phyloP scores from a whole-genome alignment of 2,329 filamentous ascomycete species.

The Ophiocordyceps sinensis region DNA sequence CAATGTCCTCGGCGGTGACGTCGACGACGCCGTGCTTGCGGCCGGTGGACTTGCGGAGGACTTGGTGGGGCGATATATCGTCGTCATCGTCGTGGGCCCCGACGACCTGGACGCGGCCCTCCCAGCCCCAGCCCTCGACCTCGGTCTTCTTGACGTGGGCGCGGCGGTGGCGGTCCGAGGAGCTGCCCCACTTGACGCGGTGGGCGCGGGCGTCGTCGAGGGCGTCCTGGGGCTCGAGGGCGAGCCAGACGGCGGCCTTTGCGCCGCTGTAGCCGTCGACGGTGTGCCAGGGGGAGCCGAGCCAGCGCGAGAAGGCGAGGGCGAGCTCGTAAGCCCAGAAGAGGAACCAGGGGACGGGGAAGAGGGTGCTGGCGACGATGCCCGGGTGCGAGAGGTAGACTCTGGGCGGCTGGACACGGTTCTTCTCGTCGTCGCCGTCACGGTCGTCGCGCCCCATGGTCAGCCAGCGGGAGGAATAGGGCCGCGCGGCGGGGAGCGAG shows the following conservation, averaged over 20 bases:
- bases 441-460: slow-evolving; percentile 11
- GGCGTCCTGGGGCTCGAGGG: slow-evolving; percentile 49
- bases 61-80: slow-evolving; percentile 13
- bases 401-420: slow-evolving; percentile 31
- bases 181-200: slow-evolving; percentile 71
- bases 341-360: slow-evolving; percentile 58
- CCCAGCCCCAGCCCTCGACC: slow-evolving; percentile 73
- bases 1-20: slow-evolving; percentile 44
- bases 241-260: slow-evolving; percentile 62
- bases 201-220: slow-evolving; percentile 41
- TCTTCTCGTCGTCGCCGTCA: neutral
- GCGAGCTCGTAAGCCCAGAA: slow-evolving; percentile 52
- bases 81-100: slow-evolving; percentile 26
- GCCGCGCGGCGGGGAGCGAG: slow-evolving; percentile 46
- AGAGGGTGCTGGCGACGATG: slow-evolving; percentile 67
- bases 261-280: slow-evolving; percentile 66
- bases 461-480: slow-evolving; percentile 44
- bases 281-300: slow-evolving; percentile 83
- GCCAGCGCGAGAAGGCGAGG: slow-evolving; percentile 57
- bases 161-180: slow-evolving; percentile 42
- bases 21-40: slow-evolving; percentile 44
- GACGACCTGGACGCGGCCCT: slow-evolving; percentile 38
- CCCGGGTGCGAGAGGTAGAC: slow-evolving; percentile 79
- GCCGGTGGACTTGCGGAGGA: slow-evolving; percentile 36
- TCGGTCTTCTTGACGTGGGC: slow-evolving; percentile 61